Conservation (phyloP, 2,329 filamentous ascomycete species). For the Pseudocercospora fijiensis region DNA sequence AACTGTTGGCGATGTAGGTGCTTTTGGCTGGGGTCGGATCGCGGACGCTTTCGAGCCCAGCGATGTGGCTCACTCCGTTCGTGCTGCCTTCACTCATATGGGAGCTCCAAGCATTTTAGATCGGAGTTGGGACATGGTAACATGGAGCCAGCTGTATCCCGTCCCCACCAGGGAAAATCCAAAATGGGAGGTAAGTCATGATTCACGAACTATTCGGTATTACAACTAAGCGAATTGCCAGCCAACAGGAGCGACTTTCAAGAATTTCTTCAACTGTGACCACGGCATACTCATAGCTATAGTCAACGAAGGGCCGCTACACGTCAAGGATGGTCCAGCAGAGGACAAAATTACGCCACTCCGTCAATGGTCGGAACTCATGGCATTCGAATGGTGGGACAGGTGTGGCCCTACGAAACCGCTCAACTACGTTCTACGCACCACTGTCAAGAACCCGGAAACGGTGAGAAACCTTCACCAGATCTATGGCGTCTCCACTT, state of each 20-base stretch:
- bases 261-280: constrained; percentile 1
- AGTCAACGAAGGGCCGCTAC: not conserved
- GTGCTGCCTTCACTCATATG: not conserved
- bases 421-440: not conserved
- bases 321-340: not conserved
- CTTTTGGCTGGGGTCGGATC: too few species aligned
- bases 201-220: too few species aligned
- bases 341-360: not conserved
- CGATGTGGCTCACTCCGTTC: too few species aligned
- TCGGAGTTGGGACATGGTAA: too few species aligned
- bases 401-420: too few species aligned
- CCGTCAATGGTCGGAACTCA: not conserved
- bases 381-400: not conserved
- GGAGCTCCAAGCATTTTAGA: not conserved
- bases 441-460: not conserved
- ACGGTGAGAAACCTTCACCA: not conserved
- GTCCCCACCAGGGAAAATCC: too few species aligned
- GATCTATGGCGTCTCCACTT: not conserved
- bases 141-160: too few species aligned
- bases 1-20: too few species aligned
- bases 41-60: too few species aligned
- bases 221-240: not conserved
- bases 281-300: not conserved
- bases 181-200: too few species aligned
- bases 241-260: not conserved